phyloP scores from a whole-genome alignment of 345 rosid genomes.

The Conringia planisiliqua region DNA sequence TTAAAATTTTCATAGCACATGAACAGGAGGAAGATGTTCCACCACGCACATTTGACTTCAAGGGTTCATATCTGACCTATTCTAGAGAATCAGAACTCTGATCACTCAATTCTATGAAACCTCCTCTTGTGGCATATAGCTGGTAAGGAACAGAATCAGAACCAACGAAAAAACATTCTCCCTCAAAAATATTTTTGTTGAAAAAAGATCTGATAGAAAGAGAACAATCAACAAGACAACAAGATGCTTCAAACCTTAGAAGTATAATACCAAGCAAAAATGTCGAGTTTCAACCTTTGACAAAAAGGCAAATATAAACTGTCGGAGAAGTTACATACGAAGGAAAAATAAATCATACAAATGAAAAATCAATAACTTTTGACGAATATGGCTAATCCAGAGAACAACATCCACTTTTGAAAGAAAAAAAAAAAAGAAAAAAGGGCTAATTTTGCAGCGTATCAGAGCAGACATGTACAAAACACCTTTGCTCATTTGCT shows the following conservation, averaged over 20 bases:
- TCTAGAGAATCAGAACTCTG: background rate
- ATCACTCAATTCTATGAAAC: background rate
- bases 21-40: background rate
- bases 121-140: background rate
- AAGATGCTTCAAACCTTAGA: constrained; percentile 8
- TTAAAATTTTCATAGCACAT: background rate
- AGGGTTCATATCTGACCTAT: background rate
- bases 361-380: constrained; percentile 15
- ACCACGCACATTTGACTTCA: background rate
- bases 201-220: background rate
- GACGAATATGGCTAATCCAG: constrained; percentile 21
- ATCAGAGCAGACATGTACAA: constrained; percentile 25
- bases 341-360: background rate
- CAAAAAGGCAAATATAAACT: background rate
- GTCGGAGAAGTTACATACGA: constrained; percentile 1
- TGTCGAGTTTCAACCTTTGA: background rate
- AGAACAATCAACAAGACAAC: background rate
- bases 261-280: constrained; percentile 3
- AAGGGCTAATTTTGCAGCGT: constrained; percentile 13
- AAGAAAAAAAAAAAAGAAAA: constrained; percentile 24
- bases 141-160: background rate
- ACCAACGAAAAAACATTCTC: background rate
- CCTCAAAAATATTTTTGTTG: background rate
- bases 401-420: constrained; percentile 9
- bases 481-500: constrained; percentile 26